Conservation (phyloP, 2,329 filamentous ascomycete genomes). For the Talaromyces funiculosus region DNA sequence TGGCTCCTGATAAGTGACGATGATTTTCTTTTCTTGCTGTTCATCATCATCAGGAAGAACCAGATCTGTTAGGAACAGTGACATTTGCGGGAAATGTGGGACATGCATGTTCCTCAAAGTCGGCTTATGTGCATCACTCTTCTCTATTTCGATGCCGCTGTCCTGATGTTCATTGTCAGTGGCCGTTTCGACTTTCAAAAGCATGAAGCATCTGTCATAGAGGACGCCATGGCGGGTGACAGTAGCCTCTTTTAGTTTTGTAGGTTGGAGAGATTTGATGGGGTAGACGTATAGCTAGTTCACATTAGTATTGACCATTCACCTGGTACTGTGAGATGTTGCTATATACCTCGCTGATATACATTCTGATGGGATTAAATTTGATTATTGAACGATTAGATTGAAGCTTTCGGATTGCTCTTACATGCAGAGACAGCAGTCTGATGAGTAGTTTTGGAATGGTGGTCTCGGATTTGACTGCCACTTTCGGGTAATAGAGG, state of each 20-base stretch:
- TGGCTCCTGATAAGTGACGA: conserved; percentile 36
- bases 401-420: background rate
- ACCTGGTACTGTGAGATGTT: background rate
- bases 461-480: background rate
- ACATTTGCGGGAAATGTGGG: conserved; percentile 52
- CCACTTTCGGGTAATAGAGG: background rate
- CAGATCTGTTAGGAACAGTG: conserved; percentile 59
- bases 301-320: background rate
- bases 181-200: conserved; percentile 48
- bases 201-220: conserved; percentile 66
- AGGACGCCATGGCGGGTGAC: conserved; percentile 58
- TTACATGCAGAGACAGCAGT: background rate
- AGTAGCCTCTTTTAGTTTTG: conserved; percentile 49
- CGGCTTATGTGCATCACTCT: background rate
- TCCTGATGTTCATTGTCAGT: conserved; percentile 23
- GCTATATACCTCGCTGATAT: conserved; percentile 3
- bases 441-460: background rate
- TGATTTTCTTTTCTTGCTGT: conserved; percentile 27
- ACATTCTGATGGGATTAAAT: background rate
- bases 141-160: conserved; percentile 6
- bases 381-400: background rate
- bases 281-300: conserved; percentile 65
- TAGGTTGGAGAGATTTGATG: conserved; percentile 65
- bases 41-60: conserved; percentile 22
- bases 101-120: conserved; percentile 56